Base-by-base conservation (phyloP, 176 grass and related monocot species). In the Oryza glaberrima region DNA sequence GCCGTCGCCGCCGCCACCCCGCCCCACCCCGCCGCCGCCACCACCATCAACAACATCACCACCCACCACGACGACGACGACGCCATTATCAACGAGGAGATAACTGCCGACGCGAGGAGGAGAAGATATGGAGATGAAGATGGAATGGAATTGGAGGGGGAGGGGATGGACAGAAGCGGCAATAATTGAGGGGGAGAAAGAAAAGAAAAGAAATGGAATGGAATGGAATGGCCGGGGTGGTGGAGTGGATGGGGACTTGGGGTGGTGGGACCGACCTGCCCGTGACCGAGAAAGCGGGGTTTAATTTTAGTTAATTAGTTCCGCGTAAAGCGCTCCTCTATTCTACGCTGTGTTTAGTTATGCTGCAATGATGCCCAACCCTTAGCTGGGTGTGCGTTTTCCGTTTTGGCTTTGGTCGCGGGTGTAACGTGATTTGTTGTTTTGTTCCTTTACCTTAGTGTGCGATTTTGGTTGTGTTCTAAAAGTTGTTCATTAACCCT, bases 121-220 rank as follows among this genome's bases (percentile, higher is more conserved):
- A 3, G 70, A 22, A 4, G 7, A 1, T 11, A 1, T 11, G 9
- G 5, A 14, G 3, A 43, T 43, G 46, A n/a, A 30, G 3, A 20
- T 4, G 25, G 36, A 11, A 12, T 9, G 60, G 67, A 3, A 12
- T 63, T 63, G 1, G 54, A 7, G 52, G 20, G 6, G 35, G 6
- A 12, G 14, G 11, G 10, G 20, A 58, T 58, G 54, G 54, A 12
- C 54, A 25, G 7, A 5, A 15, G 20, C 20, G 64, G 51, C 82
- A 89, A 89, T 85, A 85, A 85, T 89, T 85, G 87, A 48, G 76
- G 47, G 56, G 51, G 8, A n/a, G 23, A 32, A 25, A 26, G 47
- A 58, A 34, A 51, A 3, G 47, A 6, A 49, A 77, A 20, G 60
- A 6, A 71, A 74, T 5, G 35, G 35, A 36, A 36, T 35, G 34